Evolutionary conservation across 1,139 yeast genomes (phyloP).

Genomic region (Protomyces inundatus): DNA sequence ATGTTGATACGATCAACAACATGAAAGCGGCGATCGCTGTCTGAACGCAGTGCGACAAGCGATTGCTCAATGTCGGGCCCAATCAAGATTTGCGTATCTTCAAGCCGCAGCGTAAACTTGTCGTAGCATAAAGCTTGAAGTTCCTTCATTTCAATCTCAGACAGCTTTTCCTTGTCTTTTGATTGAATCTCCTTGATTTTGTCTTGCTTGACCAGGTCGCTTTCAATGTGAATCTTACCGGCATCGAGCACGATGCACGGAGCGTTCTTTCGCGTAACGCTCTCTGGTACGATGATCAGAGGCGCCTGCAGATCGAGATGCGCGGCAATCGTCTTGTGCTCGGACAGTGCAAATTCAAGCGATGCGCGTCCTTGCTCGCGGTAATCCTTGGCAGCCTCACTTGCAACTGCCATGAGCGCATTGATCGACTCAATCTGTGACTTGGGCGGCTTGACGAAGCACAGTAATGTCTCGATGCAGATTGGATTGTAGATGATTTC

Average conservation of each 20-base stretch:
- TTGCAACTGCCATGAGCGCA: conserved; percentile 91
- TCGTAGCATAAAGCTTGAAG: conserved; percentile 83
- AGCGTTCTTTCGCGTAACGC: conserved; percentile 70
- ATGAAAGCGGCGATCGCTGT: conserved; percentile 46
- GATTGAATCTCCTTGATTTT: conserved; percentile 66
- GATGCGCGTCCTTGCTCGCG: conserved; percentile 89
- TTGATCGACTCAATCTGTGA: conserved; percentile 84
- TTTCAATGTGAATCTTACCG: conserved; percentile 80
- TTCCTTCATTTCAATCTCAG: conserved; percentile 64
- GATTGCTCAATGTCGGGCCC: conserved; percentile 79
- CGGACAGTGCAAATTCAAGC: conserved; percentile 84
- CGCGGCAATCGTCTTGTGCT: conserved; percentile 82
- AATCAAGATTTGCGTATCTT: conserved; percentile 70
- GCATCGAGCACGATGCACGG: conserved; percentile 94
- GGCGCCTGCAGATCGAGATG: conserved; percentile 92
- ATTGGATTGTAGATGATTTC: conserved; percentile 80
- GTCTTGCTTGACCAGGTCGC: conserved; percentile 72
- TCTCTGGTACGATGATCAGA: conserved; percentile 77
- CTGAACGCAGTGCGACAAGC: conserved; percentile 55
- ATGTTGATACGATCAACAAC: conserved; percentile 73
- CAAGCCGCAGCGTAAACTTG: conserved; percentile 66
- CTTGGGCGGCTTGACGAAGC: conserved; percentile 81
- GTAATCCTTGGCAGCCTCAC: conserved; percentile 86
- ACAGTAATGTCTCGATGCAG: conserved; percentile 67
- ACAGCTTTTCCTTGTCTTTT: conserved; percentile 58